phyloP scores from a whole-genome alignment of 768 basidiomycete genomes.

The Tubosaeta brunneosetosa region DNA sequence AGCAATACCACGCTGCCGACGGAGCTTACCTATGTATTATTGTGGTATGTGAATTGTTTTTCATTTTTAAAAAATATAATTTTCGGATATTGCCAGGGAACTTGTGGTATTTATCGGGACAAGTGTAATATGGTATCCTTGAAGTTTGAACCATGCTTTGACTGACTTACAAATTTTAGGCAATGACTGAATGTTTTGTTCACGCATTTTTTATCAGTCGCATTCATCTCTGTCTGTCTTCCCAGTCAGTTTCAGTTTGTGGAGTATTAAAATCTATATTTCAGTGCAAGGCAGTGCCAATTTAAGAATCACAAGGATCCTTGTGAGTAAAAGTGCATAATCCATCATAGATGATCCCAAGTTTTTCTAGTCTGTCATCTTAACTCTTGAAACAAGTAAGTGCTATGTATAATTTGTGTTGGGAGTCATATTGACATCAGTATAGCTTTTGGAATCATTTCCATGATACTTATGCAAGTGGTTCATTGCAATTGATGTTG shows the following conservation, averaged over 20 bases:
- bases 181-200: conserved; percentile 17
- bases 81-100: conserved; percentile 5
- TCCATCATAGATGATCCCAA: background rate
- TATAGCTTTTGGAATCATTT: conserved; percentile 16
- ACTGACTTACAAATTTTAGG: conserved; percentile 12
- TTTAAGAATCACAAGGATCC: conserved; percentile 3
- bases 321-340: conserved; percentile 14
- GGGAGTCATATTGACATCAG: conserved; percentile 1
- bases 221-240: conserved; percentile 20
- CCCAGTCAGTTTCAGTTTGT: background rate
- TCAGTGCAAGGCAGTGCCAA: conserved; percentile 9
- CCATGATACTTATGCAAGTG: conserved; percentile 12
- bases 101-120: conserved; percentile 8
- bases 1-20: background rate
- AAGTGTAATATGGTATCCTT: conserved; percentile 10
- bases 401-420: background rate
- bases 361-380: conserved; percentile 8
- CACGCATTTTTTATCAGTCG: conserved; percentile 22
- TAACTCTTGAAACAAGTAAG: conserved; percentile 21
- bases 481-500: background rate
- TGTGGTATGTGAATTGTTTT: conserved; percentile 6
- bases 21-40: background rate
- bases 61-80: background rate
- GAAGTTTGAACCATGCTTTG: background rate
- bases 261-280: background rate